Evolutionary conservation across 305 asterid species (phyloP).

Genomic region (Fraxinus floribunda): DNA sequence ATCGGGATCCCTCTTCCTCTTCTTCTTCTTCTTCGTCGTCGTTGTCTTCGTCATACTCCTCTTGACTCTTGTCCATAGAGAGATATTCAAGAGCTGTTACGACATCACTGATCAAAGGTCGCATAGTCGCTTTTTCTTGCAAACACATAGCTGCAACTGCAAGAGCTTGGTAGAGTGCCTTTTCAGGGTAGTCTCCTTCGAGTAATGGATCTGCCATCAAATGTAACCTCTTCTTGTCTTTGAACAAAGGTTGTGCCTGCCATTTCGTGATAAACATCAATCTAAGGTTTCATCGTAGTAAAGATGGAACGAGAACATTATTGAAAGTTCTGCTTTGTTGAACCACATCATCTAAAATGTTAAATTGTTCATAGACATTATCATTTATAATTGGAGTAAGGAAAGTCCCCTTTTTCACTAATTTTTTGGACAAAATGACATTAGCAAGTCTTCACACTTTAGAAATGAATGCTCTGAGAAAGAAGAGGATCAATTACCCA

Average conservation of each 20-base stretch:
- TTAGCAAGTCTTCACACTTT: not conserved
- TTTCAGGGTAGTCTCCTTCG: slow-evolving; percentile 35
- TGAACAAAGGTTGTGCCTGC: slow-evolving; percentile 55
- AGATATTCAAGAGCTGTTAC: slow-evolving; percentile 39
- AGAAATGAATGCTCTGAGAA: not conserved
- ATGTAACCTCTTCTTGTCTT: slow-evolving; percentile 39
- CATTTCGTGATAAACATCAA: not conserved
- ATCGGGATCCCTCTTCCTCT: not conserved
- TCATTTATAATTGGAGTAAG: not conserved
- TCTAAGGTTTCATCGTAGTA: not conserved
- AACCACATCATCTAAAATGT: not conserved
- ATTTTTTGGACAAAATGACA: not conserved
- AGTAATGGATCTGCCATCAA: slow-evolving; percentile 45
- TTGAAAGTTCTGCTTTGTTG: not conserved
- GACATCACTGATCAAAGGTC: slow-evolving; percentile 47
- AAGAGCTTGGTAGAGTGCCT: slow-evolving; percentile 44
- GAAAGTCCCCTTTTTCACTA: not conserved
- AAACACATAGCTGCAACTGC: slow-evolving; percentile 55
- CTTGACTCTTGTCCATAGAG: slow-evolving; percentile 11
- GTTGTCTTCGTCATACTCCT: not conserved
- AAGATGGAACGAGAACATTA: not conserved
- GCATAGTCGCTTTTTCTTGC: slow-evolving; percentile 41
- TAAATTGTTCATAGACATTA: not conserved
- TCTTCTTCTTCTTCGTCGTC: not conserved
- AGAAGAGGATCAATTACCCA: slow-evolving; percentile 36